Evolutionary conservation across 2,329 filamentous ascomycete species (phyloP).

Genomic region (Amphichorda felina): DNA sequence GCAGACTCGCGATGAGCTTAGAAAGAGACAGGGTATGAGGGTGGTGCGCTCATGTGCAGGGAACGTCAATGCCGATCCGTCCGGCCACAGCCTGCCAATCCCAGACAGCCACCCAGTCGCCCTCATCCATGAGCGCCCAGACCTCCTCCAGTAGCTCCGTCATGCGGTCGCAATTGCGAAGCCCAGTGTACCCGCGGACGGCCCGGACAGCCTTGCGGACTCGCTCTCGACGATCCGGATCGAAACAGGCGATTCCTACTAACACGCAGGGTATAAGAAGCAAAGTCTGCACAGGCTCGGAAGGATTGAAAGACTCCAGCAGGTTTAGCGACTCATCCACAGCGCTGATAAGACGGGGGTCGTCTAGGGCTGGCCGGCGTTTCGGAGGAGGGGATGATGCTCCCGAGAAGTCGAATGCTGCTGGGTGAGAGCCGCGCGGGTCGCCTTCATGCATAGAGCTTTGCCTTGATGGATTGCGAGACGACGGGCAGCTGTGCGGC

Average conservation of each 20-base stretch:
- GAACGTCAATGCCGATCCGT: constrained; percentile 41
- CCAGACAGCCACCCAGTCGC: constrained; percentile 48
- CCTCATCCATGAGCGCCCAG: constrained; percentile 46
- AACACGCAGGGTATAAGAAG: constrained; percentile 49
- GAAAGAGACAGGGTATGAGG: too few relatives aligned
- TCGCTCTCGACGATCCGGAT: constrained; percentile 36
- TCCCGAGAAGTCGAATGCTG: constrained; percentile 8
- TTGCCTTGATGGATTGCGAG: constrained; percentile 23
- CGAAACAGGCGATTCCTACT: constrained; percentile 48
- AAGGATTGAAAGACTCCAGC: constrained; percentile 41
- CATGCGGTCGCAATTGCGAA: constrained; percentile 45
- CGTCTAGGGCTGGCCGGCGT: constrained; percentile 34
- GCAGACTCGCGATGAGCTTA: too few relatives aligned
- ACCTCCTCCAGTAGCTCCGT: constrained; percentile 42
- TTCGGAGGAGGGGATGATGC: constrained; percentile 29
- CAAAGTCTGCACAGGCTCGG: constrained; percentile 47
- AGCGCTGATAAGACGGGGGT: constrained; percentile 37
- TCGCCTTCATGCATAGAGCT: constrained; percentile 27
- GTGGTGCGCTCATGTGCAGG: constrained; percentile 35
- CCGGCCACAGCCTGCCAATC: constrained; percentile 50
- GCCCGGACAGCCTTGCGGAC: constrained; percentile 35
- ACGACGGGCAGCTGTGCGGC: constrained; percentile 17
- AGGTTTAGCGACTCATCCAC: constrained; percentile 45
- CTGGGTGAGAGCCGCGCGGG: constrained; percentile 10
- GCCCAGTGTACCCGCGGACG: constrained; percentile 45